Evolutionary conservation across 495 filamentous ascomycete genomes (phyloP), one percentile per base, ranked within the genome.

Genomic region (Penicillium nucicola): DNA sequence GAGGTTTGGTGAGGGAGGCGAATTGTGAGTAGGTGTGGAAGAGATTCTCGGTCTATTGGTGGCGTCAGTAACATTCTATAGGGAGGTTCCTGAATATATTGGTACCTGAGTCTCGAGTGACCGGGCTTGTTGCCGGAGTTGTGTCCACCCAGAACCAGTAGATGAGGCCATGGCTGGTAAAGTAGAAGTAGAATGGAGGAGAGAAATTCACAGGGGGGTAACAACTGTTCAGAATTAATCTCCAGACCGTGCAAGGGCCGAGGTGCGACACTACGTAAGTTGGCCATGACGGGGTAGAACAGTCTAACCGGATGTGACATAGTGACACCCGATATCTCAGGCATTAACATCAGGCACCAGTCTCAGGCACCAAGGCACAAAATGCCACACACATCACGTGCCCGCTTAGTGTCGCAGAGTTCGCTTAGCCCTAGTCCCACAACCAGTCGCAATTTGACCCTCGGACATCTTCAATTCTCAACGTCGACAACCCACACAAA

Each of bases 11-110:
- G 55, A 85, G 80, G 0, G 87, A 85, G n/a, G 90, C 86, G 77
- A 87, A 96, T 73, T 97, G 90, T 8, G 95, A 91, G 69, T 96
- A 98, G 38, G 86, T 95, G 67, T 96, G 90, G 67, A 98, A 95
- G 43, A 93, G 84, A 50, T 79, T 82, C 67, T 97, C 91, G 33
- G 95, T 97, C 93, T 98, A 56, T 47, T 10, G 10, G 22, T 11
- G 37, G 22, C 9, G 33, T 51, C 38, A 39, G 39, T 60, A 40
- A 49, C 44, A 37, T 38, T 42, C 34, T 7, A 32, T 22, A 33
- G 13, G 20, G 37, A 39, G 39, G 34, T 28, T 28, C 25, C 25
- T 28, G 25, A 28, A 25, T 11, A 35, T 46, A 28, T 18, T 28
- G 51, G 50, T 80, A 96, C 93, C 78, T 98, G 95, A 50, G 88